phyloP scores from a whole-genome alignment of 352 stramenopile genomes.

The Phytophthora rubi region DNA sequence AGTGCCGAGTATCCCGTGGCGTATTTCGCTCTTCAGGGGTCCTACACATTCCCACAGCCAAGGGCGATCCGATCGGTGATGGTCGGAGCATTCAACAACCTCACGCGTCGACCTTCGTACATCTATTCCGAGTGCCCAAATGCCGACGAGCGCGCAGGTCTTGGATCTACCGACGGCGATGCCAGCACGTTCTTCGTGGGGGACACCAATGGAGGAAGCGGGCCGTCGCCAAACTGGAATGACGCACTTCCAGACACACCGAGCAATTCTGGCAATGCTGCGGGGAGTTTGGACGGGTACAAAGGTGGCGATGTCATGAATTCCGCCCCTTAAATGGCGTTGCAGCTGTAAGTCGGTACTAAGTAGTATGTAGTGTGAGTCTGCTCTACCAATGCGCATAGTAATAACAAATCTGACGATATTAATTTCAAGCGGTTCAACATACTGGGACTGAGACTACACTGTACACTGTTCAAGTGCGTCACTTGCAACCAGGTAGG shows the following conservation, averaged over 20 bases:
- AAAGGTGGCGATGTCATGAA: neutral
- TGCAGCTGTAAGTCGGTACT: no score
- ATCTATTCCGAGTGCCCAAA: slow-evolving; percentile 1
- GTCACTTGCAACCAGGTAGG: no score
- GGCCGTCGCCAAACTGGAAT: slow-evolving; percentile 1
- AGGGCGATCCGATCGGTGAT: slow-evolving; percentile 1
- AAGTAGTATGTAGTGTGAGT: no score
- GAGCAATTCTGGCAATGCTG: neutral
- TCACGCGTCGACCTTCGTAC: neutral
- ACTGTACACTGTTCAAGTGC: no score
- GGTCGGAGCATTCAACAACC: neutral
- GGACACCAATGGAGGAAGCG: neutral
- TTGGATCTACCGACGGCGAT: neutral
- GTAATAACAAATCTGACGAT: no score
- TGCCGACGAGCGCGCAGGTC: neutral
- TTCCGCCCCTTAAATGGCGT: neutral
- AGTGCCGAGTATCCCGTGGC: neutral
- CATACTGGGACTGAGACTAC: no score
- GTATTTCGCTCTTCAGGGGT: neutral
- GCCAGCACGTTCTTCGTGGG: neutral
- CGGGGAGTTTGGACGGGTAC: neutral
- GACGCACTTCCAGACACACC: neutral
- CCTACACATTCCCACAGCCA: neutral
- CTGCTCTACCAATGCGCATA: no score
- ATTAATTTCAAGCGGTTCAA: no score